Base-by-base conservation (phyloP, 768 basidiomycete genomes). In the Suillus plorans region DNA sequence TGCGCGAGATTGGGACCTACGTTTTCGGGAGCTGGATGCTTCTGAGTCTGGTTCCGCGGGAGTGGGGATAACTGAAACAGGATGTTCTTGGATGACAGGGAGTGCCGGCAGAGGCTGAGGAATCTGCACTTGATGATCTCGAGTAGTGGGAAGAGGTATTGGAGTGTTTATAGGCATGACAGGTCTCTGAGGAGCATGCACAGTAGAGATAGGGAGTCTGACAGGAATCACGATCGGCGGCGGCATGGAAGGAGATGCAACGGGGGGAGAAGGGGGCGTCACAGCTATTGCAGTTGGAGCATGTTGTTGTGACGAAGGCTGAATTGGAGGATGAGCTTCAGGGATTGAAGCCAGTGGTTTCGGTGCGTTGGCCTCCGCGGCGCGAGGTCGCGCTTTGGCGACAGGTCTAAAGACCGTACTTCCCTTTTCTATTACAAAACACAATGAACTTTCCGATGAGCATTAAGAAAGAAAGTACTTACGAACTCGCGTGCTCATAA, bases 371-470 rank as follows among this genome's bases (percentile, higher is more conserved):
- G 39, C 70, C 61, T 78, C 73, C 14, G 67, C 50, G 12, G 77
- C 71, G 34, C 87, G 85, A 16, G 82, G 69, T 56, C 89, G 81
- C 10, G 84, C 76, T 71, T 86, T 89, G 16, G 78, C 80, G 4
- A 89, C 81, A n/a, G 90, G 90, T 71, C 83, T 84, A 69, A 92
- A 92, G 62, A 91, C 74, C 6, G 86, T 82, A 9, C 83, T 80
- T 18, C 90, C 90, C 72, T 92, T 92, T 72, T 92, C 90, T 92
- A 69, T 22, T 62, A 34, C 58, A 47, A 60, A 62, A n/a, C 61
- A 50, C 55, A n/a, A 63, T 36, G 41, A 62, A 36, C 9, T 55
- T 60, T n/a, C 8, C 31, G 56, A 42, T 31, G 39, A 37, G 55
- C 52, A 47, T 20, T 22, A 14, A 49, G 63, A 60, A 62, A 59